Evolutionary conservation across 1,284 basidiomycete species (phyloP).

Genomic region (Tremellales sp.): DNA sequence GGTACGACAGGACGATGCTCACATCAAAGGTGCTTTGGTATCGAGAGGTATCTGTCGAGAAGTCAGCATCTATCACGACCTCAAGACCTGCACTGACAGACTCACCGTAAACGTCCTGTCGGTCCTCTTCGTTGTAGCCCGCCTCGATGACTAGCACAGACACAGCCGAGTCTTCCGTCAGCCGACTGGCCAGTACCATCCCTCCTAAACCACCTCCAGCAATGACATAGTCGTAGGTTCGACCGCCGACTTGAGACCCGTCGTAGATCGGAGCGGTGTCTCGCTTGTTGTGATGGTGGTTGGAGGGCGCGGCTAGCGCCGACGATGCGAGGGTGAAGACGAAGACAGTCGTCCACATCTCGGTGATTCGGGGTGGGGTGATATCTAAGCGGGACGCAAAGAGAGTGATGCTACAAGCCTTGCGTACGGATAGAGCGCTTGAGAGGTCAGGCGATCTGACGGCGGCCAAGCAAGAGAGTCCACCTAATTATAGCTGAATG

Average conservation of each 20-base stretch:
- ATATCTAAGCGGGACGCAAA: neutral
- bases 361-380: neutral
- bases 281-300: neutral
- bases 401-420: too few relatives aligned
- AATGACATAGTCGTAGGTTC: conserved; percentile 63
- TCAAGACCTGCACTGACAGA: neutral
- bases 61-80: neutral
- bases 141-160: conserved; percentile 46
- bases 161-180: conserved; percentile 56
- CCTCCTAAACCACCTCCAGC: conserved; percentile 64
- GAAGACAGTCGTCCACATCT: neutral
- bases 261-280: neutral
- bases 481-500: too few relatives aligned
- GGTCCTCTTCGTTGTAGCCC: conserved; percentile 29
- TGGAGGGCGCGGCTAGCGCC: neutral
- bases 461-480: too few relatives aligned
- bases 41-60: conserved; percentile 13
- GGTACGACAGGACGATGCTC: conserved; percentile 2
- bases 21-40: conserved; percentile 28
- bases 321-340: neutral
- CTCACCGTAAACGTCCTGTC: conserved; percentile 25
- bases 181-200: conserved; percentile 58
- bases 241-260: conserved; percentile 17
- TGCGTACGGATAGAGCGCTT: too few relatives aligned
- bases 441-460: too few relatives aligned